Base-by-base conservation (phyloP, 495 filamentous ascomycete species). In the Pyronema omphalodes region DNA sequence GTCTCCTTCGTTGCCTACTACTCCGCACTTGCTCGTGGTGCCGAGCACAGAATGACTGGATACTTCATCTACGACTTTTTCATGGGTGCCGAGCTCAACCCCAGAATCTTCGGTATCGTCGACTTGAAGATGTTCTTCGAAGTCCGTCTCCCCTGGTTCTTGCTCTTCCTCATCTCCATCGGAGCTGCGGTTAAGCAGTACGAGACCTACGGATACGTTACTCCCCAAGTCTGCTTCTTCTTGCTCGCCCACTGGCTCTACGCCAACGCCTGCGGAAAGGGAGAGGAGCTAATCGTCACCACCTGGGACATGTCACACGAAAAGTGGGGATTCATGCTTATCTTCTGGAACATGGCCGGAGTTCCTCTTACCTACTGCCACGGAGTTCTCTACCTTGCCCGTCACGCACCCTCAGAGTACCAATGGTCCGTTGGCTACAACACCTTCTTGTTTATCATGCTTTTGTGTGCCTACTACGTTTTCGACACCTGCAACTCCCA, bases 41-140 rank as follows among this genome's bases (percentile, higher is more conserved):
- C 79, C 3, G 70, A 86, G 62, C 86, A 94, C 67, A 80, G 87
- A 57, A 94, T 98, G 91, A 91, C 84, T 46, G 91, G 91, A 37
- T 77, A 81, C 66, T 83, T 77, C 41, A 73, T 98, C 62, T 95
- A 95, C 68, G 91, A 98, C 71, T 95, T 94, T 72, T 98, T 94
- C 76, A 94, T 98, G 88, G 91, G 91, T 53, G 87, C 91, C 9
- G 91, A 98, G 73, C 74, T 98, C 44, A 94, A 98, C 73, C 91
- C 91, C 7, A 76, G 91, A 48, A 82, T 95, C 78, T 93, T 95
- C 67, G 84, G 82, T 23, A 79, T 89, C 58, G 72, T 98, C 54
- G 91, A 98, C 67, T 85, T 95, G 71, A 98, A 98, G 76, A 96
- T 98, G 91, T 95, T 98, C 73, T 93, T 89, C 66, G 91, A 98